Percentiles rank a stretch among this genome's conserved stretches.
Evolutionary conservation across 169 alveolate species (phyloP).

Genomic region (Eimeria necatrix): DNA sequence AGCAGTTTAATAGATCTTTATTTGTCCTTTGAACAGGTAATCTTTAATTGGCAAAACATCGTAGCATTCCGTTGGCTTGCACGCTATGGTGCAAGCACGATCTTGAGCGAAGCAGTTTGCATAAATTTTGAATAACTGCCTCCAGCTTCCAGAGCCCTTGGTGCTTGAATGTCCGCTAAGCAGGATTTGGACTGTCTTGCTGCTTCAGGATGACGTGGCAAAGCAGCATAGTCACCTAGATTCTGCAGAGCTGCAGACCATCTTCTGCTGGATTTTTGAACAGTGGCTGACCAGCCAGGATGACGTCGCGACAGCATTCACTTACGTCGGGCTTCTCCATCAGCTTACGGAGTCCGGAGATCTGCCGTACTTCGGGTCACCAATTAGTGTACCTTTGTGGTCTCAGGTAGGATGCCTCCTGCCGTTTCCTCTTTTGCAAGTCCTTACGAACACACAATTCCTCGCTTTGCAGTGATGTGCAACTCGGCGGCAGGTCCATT

Average conservation of each 20-base stretch:
- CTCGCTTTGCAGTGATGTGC: too few relatives aligned
- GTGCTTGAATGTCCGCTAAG: too few relatives aligned
- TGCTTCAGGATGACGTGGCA: slow-evolving; percentile 39
- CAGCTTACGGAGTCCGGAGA: not conserved
- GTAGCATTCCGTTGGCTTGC: too few relatives aligned
- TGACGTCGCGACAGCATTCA: not conserved
- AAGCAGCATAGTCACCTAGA: slow-evolving; percentile 40
- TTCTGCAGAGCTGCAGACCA: slow-evolving; percentile 1
- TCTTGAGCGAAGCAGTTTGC: too few relatives aligned
- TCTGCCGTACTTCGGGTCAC: slow-evolving; percentile 34
- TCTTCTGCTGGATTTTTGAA: slow-evolving; percentile 45
- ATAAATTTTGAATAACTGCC: too few relatives aligned
- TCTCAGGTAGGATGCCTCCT: not conserved
- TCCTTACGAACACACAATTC: too few relatives aligned
- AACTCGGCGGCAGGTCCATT: too few relatives aligned
- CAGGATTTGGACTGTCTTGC: not conserved
- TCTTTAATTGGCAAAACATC: too few relatives aligned
- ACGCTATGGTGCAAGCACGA: too few relatives aligned
- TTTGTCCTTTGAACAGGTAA: slow-evolving; percentile 45
- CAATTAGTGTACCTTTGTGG: slow-evolving; percentile 7
- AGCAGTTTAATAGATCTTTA: not conserved
- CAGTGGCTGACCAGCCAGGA: slow-evolving; percentile 51
- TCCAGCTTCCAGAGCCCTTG: too few relatives aligned
- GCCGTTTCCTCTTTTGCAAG: too few relatives aligned
- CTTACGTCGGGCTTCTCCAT: slow-evolving; percentile 15